Evolutionary conservation across 2,329 filamentous ascomycete genomes (phyloP), one percentile per base, ranked within the genome.

Genomic region (Esteya vermicola): DNA sequence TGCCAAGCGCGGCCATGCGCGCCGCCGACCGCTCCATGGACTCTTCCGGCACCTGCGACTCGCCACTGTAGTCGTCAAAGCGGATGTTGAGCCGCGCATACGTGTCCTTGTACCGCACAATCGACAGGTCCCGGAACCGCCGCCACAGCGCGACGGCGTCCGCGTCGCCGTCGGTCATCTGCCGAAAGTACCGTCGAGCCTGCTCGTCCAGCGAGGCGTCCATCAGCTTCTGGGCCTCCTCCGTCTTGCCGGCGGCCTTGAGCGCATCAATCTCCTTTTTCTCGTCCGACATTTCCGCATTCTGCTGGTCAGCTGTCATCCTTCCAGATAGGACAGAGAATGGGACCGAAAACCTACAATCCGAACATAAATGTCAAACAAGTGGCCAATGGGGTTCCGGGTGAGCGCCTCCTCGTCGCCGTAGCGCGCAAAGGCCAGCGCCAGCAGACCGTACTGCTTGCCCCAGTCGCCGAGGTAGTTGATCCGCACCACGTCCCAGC

Each of bases 391-490:
- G 12, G 84, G 83, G 51, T 89, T 82, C 36, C 68, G 67, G 46
- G 72, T 58, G 12, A 91, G 67, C 43, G 76, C 72, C 49, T 80
- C 75, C 57, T 89, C 82, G 44, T 71, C 74, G 23, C 84, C 84
- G 54, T 81, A 88, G 51, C 73, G 75, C 54, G 83, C 70, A 55
- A 80, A 91, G 0, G 79, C 82, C 41, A 88, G 66, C 5, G 81
- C 81, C 47, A 88, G 62, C 18, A 88, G 68, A 48, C 72, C 72
- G 47, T 75, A 85, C 59, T 85, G 81, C 64, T 84, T 85, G 32
- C 82, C 82, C 82, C 83, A 88, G 57, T 85, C 80, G 40, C 81
- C 81, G 6, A 85, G 69, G 57, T 85, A 84, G 63, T 86, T 86
- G 67, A 86, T 78, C 41, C 78, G 69, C 39, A 68, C 59, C 1